A percentile compares a stretch with the other conserved stretches of the same genome.
These are phyloP conservation scores for Wickerhamomyces sp. DNA, from an alignment of 1,139 yeast species.

Conservation along the genomic window DNA sequence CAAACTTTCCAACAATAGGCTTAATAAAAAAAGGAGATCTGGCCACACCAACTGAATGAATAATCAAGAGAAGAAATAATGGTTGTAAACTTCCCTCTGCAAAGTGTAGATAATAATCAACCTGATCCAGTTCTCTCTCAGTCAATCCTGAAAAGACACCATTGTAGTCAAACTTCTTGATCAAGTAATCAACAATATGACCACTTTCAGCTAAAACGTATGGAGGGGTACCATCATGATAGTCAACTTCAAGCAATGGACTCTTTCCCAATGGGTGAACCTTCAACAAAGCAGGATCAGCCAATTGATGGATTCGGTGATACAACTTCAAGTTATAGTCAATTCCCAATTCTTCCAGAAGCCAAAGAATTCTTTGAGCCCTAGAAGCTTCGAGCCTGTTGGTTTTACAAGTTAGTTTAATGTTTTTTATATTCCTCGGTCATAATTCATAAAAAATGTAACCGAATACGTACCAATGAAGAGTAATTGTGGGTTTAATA, in stretches of 20 bases:
- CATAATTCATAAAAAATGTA: not conserved
- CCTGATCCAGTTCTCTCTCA: conserved; percentile 24
- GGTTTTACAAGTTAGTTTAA: no score
- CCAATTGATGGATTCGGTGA: conserved; percentile 38
- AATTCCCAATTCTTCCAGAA: conserved; percentile 48
- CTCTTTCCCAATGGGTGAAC: conserved; percentile 57
- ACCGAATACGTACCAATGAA: conserved; percentile 8
- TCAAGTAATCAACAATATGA: conserved; percentile 39
- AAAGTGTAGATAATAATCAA: conserved; percentile 50
- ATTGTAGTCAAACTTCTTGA: conserved; percentile 38
- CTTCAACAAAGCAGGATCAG: conserved; percentile 39
- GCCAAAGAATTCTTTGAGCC: conserved; percentile 51
- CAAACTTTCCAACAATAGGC: not conserved
- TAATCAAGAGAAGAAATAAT: conserved; percentile 38
- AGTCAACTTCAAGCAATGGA: conserved; percentile 50
- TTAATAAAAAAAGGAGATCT: conserved; percentile 34
- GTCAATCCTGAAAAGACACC: conserved; percentile 34
- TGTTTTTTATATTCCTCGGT: not conserved
- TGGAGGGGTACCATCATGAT: conserved; percentile 22
- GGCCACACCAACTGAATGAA: conserved; percentile 34
- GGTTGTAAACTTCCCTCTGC: conserved; percentile 57
- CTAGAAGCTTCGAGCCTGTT: conserved; percentile 48
- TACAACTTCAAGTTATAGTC: conserved; percentile 48
- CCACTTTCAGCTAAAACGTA: conserved; percentile 43
- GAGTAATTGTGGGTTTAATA: conserved; percentile 4